Base-by-base conservation (phyloP, 1,139 yeast genomes). In the Magnusiomyces suaveolens region DNA sequence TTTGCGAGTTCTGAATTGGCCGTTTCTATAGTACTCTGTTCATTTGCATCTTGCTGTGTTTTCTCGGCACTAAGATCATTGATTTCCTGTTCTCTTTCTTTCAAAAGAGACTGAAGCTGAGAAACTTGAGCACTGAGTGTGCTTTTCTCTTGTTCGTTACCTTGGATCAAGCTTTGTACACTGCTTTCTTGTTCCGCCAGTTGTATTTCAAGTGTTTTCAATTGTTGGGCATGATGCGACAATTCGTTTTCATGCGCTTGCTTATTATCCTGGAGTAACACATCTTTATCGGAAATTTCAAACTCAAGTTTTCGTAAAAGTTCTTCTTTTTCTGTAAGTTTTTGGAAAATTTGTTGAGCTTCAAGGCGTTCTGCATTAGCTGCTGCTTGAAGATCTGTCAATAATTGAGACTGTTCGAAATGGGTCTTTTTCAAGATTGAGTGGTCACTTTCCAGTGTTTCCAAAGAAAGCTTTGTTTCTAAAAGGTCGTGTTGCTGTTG, bases 1-100 rank as follows among this genome's bases (percentile, higher is more conserved):
- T 53, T 48, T 46, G 43, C 29, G 24, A 51, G 23, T 12, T 38
- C 50, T 16, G 25, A 23, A 3, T 51, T 36, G 29, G 49, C 18
- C 16, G 25, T 20, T 10, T 18, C 10, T 4, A 4, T 21, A 8
- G 4, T n/a, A 38, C 43, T 10, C 43, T 4, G 3, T 21, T 41
- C 44, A 4, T 4, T 6, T 2, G 20, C 12, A 3, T 20, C 10
- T n/a, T 41, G 18, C 3, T 36, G 8, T n/a, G 41, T 36, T 36
- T 36, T 6, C 18, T 36, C 18, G 12, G 10, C 12, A 29, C 10
- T 12, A n/a, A 38, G 41, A 38, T 38, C 6, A 8, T 38, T 12
- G 16, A 38, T 38, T 18, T 38, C 41, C 16, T 8, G 41, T 38
- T 38, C 41, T 18, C 16, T 38, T 38, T 38, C 41, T 8, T n/a